These are phyloP conservation scores for Phyllosticta citrichinensis DNA, from an alignment of 2,329 filamentous ascomycete species.

Conservation along the genomic window DNA sequence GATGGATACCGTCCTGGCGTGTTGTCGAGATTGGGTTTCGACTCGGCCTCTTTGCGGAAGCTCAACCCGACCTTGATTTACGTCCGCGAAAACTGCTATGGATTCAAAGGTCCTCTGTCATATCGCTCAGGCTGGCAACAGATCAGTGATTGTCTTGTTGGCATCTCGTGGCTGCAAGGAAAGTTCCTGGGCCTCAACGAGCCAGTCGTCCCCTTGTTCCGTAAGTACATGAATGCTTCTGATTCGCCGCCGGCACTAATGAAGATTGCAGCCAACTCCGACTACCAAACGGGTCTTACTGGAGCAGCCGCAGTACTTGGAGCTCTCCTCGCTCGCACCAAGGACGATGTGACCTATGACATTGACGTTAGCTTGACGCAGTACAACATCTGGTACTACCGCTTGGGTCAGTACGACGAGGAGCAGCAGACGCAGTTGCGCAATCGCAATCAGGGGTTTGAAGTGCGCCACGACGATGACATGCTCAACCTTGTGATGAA, in stretches of 20 bases:
- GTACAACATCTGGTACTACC: slow-evolving; percentile 11
- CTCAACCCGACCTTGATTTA: slow-evolving; percentile 29
- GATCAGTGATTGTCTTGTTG: slow-evolving; percentile 25
- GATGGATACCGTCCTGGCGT: slow-evolving; percentile 41
- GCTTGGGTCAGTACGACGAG: slow-evolving; percentile 4
- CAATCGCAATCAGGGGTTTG: slow-evolving; percentile 4
- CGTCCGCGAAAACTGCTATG: slow-evolving; percentile 45
- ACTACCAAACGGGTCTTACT: slow-evolving; percentile 30
- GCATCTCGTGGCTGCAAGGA: slow-evolving; percentile 6
- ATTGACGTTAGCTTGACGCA: slow-evolving; percentile 9
- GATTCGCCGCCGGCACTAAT: neutral
- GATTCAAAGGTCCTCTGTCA: slow-evolving; percentile 40
- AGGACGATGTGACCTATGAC: slow-evolving; percentile 5
- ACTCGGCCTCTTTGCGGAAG: slow-evolving; percentile 31
- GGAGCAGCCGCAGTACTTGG: slow-evolving; percentile 34
- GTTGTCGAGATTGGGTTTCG: slow-evolving; percentile 39
- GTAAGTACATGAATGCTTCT: neutral
- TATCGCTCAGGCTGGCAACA: slow-evolving; percentile 44
- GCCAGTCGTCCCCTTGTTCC: slow-evolving; percentile 7
- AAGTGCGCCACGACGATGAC: slow-evolving; percentile 9
- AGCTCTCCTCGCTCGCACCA: slow-evolving; percentile 29
- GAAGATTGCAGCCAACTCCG: neutral
- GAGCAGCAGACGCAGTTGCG: neutral
- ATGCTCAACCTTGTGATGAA: slow-evolving; percentile 7
- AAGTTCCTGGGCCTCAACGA: slow-evolving; percentile 6